phyloP scores from a whole-genome alignment of 352 stramenopile species.

The Blastocystis sp. region DNA sequence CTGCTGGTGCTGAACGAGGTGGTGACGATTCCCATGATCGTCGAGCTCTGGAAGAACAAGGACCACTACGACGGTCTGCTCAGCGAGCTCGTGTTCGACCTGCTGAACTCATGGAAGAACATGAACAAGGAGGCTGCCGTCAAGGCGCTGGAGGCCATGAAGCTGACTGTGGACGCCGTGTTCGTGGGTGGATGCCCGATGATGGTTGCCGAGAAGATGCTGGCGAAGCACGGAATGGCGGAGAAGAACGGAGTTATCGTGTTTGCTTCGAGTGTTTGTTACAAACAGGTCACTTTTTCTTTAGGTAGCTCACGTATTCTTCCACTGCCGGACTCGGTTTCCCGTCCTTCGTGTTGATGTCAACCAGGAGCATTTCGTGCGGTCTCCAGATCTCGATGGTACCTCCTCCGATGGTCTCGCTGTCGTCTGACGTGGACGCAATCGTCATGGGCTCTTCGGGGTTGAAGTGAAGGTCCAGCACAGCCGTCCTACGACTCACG shows the following conservation, averaged over 20 bases:
- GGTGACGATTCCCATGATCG: neutral
- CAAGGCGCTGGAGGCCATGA: neutral
- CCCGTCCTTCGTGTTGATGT: neutral
- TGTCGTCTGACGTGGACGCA: slow-evolving; percentile 3
- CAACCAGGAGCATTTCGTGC: slow-evolving; percentile 8
- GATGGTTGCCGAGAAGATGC: neutral
- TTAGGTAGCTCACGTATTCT: neutral
- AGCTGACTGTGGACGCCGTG: slow-evolving; percentile 8
- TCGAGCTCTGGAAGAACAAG: slow-evolving; percentile 34
- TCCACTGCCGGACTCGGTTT: neutral
- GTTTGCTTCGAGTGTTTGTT: neutral
- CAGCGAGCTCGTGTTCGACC: slow-evolving; percentile 20
- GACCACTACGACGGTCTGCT: slow-evolving; percentile 19
- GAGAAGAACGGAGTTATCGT: neutral
- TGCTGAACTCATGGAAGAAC: slow-evolving; percentile 12
- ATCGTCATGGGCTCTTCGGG: neutral
- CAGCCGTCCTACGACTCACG: neutral
- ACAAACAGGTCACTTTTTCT: slow-evolving; percentile 42
- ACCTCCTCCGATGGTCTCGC: neutral
- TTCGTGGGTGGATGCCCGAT: slow-evolving; percentile 3
- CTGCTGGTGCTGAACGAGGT: neutral
- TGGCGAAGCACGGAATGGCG: neutral
- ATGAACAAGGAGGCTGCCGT: neutral
- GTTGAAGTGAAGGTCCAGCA: slow-evolving; percentile 22
- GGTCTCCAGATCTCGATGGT: slow-evolving; percentile 12